Evolutionary conservation across 2,329 filamentous ascomycete species (phyloP).

Genomic region (Bipolaris bicolor): DNA sequence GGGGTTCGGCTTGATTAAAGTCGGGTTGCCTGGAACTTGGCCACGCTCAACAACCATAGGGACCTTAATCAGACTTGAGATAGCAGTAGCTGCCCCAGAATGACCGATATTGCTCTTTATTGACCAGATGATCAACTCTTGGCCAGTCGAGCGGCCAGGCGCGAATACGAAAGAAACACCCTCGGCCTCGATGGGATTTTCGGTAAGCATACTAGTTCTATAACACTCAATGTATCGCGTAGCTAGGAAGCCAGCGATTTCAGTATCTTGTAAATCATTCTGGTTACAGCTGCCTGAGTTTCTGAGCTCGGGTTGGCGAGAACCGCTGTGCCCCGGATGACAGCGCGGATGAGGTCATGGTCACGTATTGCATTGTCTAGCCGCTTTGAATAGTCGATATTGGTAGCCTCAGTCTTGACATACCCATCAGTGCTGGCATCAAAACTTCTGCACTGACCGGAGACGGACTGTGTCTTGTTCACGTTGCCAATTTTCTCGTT

Average conservation of each 20-base stretch:
- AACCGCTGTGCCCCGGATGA: slow-evolving; percentile 28
- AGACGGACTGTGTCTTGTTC: slow-evolving; percentile 17
- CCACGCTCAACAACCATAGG: not conserved
- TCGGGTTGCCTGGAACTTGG: slow-evolving; percentile 33
- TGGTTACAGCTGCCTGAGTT: too few species aligned
- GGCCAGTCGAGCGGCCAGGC: too few species aligned
- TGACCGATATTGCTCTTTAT: not conserved
- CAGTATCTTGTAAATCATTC: too few species aligned
- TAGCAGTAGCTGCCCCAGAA: not conserved
- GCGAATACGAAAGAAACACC: too few species aligned
- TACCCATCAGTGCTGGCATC: slow-evolving; percentile 67
- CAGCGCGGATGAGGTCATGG: slow-evolving; percentile 32
- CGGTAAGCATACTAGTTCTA: too few species aligned
- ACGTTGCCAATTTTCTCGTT: not conserved
- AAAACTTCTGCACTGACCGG: slow-evolving; percentile 15
- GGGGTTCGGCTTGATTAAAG: slow-evolving; percentile 18
- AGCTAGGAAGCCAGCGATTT: too few species aligned
- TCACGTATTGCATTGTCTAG: slow-evolving; percentile 20
- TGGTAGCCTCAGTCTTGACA: slow-evolving; percentile 65
- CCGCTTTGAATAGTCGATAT: slow-evolving; percentile 32
- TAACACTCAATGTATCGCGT: too few species aligned
- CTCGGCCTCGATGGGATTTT: too few species aligned
- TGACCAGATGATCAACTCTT: not conserved
- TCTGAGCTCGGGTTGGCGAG: too few species aligned
- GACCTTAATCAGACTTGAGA: not conserved